Base-by-base conservation (phyloP, 2,329 filamentous ascomycete species). In the Chaetomium sp. region DNA sequence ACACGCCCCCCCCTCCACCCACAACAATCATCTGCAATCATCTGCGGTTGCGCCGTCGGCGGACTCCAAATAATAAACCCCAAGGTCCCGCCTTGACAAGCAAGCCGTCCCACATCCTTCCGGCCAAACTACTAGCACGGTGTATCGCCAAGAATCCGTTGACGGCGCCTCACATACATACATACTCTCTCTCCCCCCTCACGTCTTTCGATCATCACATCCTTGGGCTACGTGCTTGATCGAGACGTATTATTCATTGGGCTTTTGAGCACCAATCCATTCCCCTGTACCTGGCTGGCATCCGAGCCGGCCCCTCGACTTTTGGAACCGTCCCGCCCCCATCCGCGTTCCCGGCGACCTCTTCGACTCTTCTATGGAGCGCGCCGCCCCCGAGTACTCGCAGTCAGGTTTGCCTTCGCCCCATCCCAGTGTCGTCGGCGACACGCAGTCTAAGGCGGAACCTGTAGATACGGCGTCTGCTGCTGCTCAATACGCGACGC, bases 391-490 rank as follows among this genome's bases (percentile, higher is more conserved):
- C 82, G 90, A 92, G 79, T 93, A 91, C 82, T 86, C 89, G 87
- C 90, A 92, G 87, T 87, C 90, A 92, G 90, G 90, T 92, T 92
- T 91, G 90, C 88, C 84, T 78, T 87, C 87, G 84, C 85, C 86
- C 80, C 88, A 87, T 81, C 84, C 85, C 77, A 85, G 82, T 81
- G 83, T 83, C 78, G 84, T 83, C 79, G 84, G 81, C 82, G 83
- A 87, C 83, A 81, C 86, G 80, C 85, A 89, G 84, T 93, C 92
- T 93, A 92, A 96, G 90, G 88, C 85, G 78, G 86, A 89, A 78
- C 81, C 82, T 81, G 87, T 90, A 95, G 93, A 96, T 90, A 91
- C 92, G 85, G 85, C 90, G 81, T 91, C 93, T 91, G 90, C 91
- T 90, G 91, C 90, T 90, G 91, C 90, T 81, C 90, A 94, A 80